A percentile compares a stretch with the other conserved stretches of the same genome.
phyloP scores from a whole-genome alignment of 257 asterid genomes.

The Orobanche coerulescens region DNA sequence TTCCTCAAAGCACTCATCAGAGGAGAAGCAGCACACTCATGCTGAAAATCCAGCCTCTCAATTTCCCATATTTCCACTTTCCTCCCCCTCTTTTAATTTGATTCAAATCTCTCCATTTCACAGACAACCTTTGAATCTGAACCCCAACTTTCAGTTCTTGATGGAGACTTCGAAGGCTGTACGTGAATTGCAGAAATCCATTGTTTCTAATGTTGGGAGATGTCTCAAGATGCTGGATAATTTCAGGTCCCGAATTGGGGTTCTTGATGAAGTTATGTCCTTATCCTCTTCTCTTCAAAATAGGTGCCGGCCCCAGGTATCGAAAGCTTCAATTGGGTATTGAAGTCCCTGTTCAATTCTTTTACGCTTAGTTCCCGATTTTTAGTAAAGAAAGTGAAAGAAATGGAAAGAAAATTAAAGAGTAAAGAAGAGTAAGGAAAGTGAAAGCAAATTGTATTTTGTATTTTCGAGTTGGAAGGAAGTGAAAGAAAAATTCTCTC shows the following conservation, averaged over 20 bases:
- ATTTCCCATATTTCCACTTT: constrained; percentile 34
- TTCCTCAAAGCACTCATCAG: constrained; percentile 22
- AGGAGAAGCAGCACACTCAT: constrained; percentile 16
- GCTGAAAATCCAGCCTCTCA: constrained; percentile 26
- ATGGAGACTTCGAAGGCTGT: constrained; percentile 36
- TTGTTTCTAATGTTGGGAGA: constrained; percentile 31
- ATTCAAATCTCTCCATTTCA: constrained; percentile 30
- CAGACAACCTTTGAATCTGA: constrained; percentile 31
- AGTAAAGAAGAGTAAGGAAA: no score
- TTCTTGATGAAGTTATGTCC: constrained; percentile 38
- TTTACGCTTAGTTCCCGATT: neutral
- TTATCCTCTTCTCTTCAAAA: constrained; percentile 39
- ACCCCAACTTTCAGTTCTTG: constrained; percentile 34
- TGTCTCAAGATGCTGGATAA: constrained; percentile 29
- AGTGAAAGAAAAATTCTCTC: no score
- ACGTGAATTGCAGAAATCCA: constrained; percentile 34
- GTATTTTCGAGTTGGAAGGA: no score
- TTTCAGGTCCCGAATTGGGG: constrained; percentile 33
- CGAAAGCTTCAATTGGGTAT: neutral
- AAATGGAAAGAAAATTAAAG: no score
- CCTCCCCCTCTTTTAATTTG: constrained; percentile 33
- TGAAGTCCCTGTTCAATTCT: neutral
- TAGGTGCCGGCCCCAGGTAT: constrained; percentile 46
- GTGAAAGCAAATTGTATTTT: no score
- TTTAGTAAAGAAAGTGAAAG: no score